Conservation (phyloP, 345 rosid species). For the Orychophragmus violaceus region DNA sequence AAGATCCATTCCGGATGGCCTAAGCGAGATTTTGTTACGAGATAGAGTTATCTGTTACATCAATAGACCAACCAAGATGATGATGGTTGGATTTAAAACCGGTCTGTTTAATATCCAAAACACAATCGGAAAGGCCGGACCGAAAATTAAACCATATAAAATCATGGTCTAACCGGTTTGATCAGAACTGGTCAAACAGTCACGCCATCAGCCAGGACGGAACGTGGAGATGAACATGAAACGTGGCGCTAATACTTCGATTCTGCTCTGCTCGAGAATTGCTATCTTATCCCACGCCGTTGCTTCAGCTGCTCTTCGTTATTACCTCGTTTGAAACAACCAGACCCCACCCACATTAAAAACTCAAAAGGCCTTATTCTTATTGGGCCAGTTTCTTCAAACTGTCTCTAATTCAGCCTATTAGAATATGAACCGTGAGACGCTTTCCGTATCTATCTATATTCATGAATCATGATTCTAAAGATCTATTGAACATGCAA, state of each 20-base stretch:
- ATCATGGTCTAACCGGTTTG: not conserved
- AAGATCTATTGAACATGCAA: not conserved
- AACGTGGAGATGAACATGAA: not conserved
- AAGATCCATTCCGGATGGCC: not conserved
- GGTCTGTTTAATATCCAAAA: not conserved
- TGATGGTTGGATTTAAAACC: not conserved
- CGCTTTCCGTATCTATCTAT: not conserved
- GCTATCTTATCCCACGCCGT: slow-evolving; percentile 21
- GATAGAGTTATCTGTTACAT: not conserved
- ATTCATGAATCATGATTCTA: no score
- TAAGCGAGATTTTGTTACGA: not conserved
- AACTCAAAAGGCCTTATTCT: not conserved
- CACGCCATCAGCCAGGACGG: not conserved
- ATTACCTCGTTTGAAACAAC: not conserved
- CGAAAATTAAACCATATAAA: not conserved
- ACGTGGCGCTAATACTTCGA: not conserved
- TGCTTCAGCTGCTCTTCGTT: slow-evolving; percentile 18
- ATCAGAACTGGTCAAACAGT: not conserved
- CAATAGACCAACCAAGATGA: not conserved
- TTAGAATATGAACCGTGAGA: not conserved
- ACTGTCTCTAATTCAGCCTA: not conserved
- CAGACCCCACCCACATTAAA: not conserved
- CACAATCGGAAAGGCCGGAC: not conserved
- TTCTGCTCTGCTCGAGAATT: slow-evolving; percentile 4
- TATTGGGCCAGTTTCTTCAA: not conserved